These are phyloP conservation scores for Lyophyllum atratum DNA, from an alignment of 768 basidiomycete genomes.

Conservation along the genomic window DNA sequence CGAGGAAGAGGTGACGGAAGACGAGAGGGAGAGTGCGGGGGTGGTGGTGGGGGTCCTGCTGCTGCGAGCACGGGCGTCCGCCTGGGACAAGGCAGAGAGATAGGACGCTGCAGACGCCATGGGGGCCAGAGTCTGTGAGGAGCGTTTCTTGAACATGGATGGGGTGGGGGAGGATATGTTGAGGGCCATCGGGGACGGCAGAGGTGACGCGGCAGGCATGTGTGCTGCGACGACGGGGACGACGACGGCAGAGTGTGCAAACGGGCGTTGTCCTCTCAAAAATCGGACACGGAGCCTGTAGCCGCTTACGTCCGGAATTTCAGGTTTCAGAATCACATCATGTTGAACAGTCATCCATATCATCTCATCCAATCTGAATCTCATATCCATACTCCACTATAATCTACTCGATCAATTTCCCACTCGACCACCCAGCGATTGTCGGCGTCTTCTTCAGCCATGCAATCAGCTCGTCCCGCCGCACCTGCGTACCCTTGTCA, in stretches of 20 bases:
- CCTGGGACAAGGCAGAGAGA: constrained; percentile 45
- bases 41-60: constrained; percentile 57
- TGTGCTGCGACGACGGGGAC: constrained; percentile 2
- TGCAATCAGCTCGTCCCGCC: constrained; percentile 56
- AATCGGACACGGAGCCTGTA: not conserved
- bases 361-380: not conserved
- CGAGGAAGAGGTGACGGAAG: constrained; percentile 67
- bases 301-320: not conserved
- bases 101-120: constrained; percentile 44
- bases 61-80: constrained; percentile 66
- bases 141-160: constrained; percentile 65
- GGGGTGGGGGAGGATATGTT: constrained; percentile 48
- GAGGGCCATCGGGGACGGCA: constrained; percentile 67
- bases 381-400: not conserved
- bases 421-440: constrained; percentile 44
- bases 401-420: constrained; percentile 18
- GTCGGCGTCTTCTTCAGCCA: constrained; percentile 60
- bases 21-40: constrained; percentile 74
- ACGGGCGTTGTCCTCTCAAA: too few relatives aligned
- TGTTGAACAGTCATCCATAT: not conserved
- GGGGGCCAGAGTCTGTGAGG: constrained; percentile 28
- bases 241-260: not conserved
- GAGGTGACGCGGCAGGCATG: constrained; percentile 24
- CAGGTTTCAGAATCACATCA: not conserved
- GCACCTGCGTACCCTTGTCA: constrained; percentile 68